A percentile compares a stretch with the other conserved stretches of the same genome.
These are phyloP conservation scores for Primulina huaijiensis DNA, from an alignment of 257 asterid species.

Conservation along the genomic window DNA sequence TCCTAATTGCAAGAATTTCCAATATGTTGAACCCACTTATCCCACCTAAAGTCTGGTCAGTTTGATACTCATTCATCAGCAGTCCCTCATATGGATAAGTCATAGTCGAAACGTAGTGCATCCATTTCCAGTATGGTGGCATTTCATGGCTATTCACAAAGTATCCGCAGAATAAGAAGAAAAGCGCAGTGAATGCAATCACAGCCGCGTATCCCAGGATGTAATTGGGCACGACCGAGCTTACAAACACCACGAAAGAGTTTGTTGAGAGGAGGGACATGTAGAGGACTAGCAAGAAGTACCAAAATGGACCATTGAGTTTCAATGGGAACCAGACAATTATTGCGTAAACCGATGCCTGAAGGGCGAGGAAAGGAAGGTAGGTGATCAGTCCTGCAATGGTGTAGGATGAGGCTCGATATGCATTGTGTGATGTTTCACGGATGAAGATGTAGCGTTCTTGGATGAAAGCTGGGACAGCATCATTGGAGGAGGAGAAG, in stretches of 20 bases:
- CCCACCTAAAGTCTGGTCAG: conserved; percentile 34
- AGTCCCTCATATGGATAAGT: conserved; percentile 81
- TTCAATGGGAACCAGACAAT: conserved; percentile 67
- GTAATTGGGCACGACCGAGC: conserved; percentile 83
- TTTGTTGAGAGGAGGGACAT: conserved; percentile 69
- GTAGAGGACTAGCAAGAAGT: conserved; percentile 64
- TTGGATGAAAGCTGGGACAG: conserved; percentile 89
- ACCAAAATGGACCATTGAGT: conserved; percentile 46
- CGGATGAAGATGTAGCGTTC: conserved; percentile 78
- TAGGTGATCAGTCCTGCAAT: conserved; percentile 77
- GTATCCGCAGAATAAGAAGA: conserved; percentile 79
- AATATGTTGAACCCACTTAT: conserved; percentile 45
- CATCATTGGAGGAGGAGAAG: conserved; percentile 86
- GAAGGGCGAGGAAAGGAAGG: conserved; percentile 73
- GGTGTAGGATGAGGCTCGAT: conserved; percentile 85
- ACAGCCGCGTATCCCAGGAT: conserved; percentile 87
- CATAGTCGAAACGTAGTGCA: conserved; percentile 79
- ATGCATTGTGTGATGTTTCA: conserved; percentile 79
- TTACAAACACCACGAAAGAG: conserved; percentile 75
- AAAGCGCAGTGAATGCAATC: conserved; percentile 80
- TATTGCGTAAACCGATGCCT: conserved; percentile 61
- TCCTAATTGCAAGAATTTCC: conserved; percentile 43
- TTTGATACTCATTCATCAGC: conserved; percentile 69
- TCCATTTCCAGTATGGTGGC: conserved; percentile 80
- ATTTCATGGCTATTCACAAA: conserved; percentile 50